Evolutionary conservation across 306 rosid species (phyloP).

Genomic region (Dryas octopetala): DNA sequence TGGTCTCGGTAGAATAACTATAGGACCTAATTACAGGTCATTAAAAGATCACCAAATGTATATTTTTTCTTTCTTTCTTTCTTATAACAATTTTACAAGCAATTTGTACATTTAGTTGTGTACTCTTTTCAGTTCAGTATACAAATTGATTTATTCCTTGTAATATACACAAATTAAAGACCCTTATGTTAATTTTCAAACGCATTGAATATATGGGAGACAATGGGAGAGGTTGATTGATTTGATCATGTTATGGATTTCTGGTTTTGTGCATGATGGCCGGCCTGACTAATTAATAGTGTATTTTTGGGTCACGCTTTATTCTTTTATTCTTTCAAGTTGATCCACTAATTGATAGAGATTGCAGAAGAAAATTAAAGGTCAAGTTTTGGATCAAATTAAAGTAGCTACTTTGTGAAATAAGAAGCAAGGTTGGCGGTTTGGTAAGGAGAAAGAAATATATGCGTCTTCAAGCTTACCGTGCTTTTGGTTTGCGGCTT

Average conservation of each 20-base stretch:
- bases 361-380: background rate
- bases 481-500: background rate
- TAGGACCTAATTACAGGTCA: background rate
- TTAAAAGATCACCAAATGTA: background rate
- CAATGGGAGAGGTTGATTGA: too few species aligned
- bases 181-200: too few species aligned
- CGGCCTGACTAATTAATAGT: background rate
- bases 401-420: background rate
- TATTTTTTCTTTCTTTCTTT: background rate
- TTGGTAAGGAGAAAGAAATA: background rate
- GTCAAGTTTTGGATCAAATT: background rate
- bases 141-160: background rate
- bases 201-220: too few species aligned
- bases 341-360: background rate
- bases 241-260: background rate
- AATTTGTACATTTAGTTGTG: conserved; percentile 10
- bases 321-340: background rate
- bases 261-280: background rate
- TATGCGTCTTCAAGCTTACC: background rate
- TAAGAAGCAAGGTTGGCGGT: background rate
- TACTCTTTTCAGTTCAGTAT: background rate
- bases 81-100: background rate
- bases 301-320: background rate
- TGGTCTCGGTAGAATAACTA: background rate
- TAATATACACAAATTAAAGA: background rate